Conservation (phyloP, 2,329 filamentous ascomycete genomes). For the Fusarium penzigii region DNA sequence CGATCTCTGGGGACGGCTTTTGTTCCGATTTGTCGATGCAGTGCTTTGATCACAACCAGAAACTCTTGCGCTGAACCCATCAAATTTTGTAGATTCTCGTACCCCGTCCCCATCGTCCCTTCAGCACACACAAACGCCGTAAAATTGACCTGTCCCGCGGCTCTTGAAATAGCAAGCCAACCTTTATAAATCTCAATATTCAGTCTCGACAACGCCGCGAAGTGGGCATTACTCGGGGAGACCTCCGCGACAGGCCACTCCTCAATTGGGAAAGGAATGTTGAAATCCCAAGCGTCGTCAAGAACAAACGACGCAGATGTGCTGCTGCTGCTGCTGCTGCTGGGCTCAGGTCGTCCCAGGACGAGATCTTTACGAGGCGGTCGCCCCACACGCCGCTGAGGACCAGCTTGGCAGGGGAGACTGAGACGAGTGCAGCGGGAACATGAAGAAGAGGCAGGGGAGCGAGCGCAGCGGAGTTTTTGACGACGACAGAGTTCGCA, state of each 20-base stretch:
- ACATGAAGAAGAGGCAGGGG: slow-evolving; percentile 25
- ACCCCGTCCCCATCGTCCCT: slow-evolving; percentile 15
- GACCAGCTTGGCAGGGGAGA: slow-evolving; percentile 30
- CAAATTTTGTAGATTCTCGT: slow-evolving; percentile 19
- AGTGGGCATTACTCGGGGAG: slow-evolving; percentile 9
- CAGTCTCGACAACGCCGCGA: slow-evolving; percentile 22
- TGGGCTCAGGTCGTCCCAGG: background rate
- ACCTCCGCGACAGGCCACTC: slow-evolving; percentile 16
- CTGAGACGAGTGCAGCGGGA: slow-evolving; percentile 31
- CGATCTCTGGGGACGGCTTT: slow-evolving; percentile 4
- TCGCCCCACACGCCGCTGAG: slow-evolving; percentile 34
- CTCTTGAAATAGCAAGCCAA: slow-evolving; percentile 9
- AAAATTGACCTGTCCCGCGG: slow-evolving; percentile 6
- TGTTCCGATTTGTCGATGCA: slow-evolving; percentile 26
- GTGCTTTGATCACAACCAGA: slow-evolving; percentile 24
- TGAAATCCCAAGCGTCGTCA: slow-evolving; percentile 12
- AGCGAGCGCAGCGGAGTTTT: slow-evolving; percentile 35
- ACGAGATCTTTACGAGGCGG: slow-evolving; percentile 26
- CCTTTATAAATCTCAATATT: slow-evolving; percentile 25
- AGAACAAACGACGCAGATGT: no score
- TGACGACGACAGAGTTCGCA: slow-evolving; percentile 36
- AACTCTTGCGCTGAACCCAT: slow-evolving; percentile 28
- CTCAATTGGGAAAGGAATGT: slow-evolving; percentile 21
- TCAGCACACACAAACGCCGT: slow-evolving; percentile 15
- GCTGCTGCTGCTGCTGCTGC: background rate